These are phyloP conservation scores for Tetrahymena thermophila DNA, from an alignment of 73 alveolate species.

Conservation along the genomic window DNA sequence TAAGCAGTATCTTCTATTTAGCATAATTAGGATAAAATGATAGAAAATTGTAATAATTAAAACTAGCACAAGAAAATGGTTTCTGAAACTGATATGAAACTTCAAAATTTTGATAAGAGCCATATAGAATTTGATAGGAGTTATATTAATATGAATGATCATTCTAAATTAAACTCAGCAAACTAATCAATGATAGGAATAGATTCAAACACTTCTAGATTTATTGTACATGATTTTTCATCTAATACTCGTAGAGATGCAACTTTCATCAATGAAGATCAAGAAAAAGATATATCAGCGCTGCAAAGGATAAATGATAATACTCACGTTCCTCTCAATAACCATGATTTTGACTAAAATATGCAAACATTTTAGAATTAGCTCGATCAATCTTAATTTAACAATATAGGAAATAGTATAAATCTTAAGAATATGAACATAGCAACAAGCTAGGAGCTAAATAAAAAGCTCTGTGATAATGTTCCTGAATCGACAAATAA, in stretches of 20 bases:
- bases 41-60: no score
- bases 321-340: neutral
- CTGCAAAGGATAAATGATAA: neutral
- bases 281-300: neutral
- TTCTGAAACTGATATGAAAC: neutral
- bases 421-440: neutral
- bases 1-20: neutral
- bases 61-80: neutral
- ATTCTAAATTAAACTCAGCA: neutral
- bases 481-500: neutral
- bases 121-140: neutral
- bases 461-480: neutral
- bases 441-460: neutral
- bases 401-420: neutral
- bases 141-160: neutral
- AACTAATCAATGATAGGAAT: neutral
- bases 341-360: neutral
- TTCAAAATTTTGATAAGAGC: neutral
- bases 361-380: neutral
- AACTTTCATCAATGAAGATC: neutral
- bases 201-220: neutral
- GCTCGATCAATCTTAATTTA: neutral
- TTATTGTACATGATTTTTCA: neutral
- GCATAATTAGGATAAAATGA: neutral
- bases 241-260: neutral